A percentile compares a stretch with the other conserved stretches of the same genome.
Evolutionary conservation across 257 asterid genomes (phyloP).

Genomic region (Galeopsis tetrahit): DNA sequence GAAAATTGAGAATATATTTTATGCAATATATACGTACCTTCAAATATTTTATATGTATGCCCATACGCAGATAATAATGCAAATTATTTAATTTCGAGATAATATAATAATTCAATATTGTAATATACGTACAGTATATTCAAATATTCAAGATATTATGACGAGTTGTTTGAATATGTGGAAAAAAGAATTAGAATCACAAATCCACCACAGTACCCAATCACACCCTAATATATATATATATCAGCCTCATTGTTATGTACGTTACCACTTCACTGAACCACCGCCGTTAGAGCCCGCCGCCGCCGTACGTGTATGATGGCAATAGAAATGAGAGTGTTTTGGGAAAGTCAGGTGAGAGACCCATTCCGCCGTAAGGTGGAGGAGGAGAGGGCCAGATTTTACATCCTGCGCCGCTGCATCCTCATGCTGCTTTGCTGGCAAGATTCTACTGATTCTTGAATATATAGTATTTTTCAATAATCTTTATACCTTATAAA

Average conservation of each 20-base stretch:
- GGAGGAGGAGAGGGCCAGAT: constrained; percentile 45
- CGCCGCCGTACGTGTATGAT: not conserved
- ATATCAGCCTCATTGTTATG: too few relatives aligned
- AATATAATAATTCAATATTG: too few relatives aligned
- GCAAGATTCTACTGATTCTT: constrained; percentile 48
- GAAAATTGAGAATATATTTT: too few relatives aligned
- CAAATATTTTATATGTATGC: not conserved
- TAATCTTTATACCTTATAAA: too few relatives aligned
- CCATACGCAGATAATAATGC: not conserved
- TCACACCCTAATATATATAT: not conserved
- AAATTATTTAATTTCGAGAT: not conserved
- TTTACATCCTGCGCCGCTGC: constrained; percentile 54
- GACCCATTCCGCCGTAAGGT: constrained; percentile 26
- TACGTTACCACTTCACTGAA: too few relatives aligned
- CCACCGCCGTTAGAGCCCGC: not conserved
- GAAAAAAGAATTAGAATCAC: too few relatives aligned
- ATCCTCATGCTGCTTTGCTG: constrained; percentile 48
- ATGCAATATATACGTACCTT: not conserved
- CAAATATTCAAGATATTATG: not conserved
- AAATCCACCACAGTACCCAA: too few relatives aligned
- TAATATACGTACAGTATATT: not conserved
- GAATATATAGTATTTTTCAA: not conserved
- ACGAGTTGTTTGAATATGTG: not conserved
- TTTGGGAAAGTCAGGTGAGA: not conserved
- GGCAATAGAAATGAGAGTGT: constrained; percentile 22